A percentile compares a stretch with the other conserved stretches of the same genome.
Conservation (phyloP, 345 rosid genomes). For the Eucalyptus pumila region DNA sequence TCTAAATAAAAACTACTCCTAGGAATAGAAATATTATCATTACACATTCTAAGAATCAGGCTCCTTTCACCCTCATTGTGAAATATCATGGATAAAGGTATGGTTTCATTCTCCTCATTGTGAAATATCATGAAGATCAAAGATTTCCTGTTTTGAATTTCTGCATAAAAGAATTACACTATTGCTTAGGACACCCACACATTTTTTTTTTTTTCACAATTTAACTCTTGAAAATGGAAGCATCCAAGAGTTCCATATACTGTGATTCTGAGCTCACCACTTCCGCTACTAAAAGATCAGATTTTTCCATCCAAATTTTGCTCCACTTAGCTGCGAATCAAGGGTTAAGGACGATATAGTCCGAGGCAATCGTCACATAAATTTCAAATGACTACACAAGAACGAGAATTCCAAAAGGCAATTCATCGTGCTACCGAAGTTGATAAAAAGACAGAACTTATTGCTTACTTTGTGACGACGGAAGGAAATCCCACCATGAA, state of each 20-base stretch:
- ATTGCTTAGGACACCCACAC: not conserved
- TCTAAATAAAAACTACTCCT: no score
- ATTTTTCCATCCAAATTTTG: not conserved
- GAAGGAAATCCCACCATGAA: not conserved
- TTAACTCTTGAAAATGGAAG: not conserved
- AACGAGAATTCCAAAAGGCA: not conserved
- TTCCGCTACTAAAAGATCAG: not conserved
- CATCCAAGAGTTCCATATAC: not conserved
- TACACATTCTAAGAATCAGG: rapidly evolving
- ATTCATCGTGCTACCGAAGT: not conserved
- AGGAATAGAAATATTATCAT: no score
- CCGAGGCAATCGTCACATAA: no score
- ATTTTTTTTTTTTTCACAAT: not conserved
- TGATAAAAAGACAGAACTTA: not conserved
- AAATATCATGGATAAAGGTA: no score
- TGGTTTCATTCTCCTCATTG: no score
- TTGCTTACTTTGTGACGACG: not conserved
- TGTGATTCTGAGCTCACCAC: not conserved
- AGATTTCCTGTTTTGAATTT: no score
- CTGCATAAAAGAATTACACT: no score
- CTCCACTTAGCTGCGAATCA: not conserved
- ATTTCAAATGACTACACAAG: no score
- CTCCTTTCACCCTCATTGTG: no score
- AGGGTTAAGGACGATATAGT: no score
- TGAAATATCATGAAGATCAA: no score